Base-by-base conservation (phyloP, 2,329 filamentous ascomycete species). In the Colletotrichum magnum region DNA sequence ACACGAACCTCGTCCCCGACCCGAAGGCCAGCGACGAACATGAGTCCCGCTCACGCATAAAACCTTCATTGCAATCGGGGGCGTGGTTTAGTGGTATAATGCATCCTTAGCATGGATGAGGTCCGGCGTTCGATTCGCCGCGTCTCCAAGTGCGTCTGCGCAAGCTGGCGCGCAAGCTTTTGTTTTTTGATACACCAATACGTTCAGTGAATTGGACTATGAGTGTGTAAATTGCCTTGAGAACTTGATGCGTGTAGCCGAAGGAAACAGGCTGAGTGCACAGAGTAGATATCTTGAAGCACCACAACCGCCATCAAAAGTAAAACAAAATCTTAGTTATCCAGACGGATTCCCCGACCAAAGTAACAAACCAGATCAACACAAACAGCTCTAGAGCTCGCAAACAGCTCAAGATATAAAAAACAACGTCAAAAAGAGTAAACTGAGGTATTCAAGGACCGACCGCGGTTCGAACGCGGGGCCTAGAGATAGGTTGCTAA, bases 381-480 rank as follows among this genome's bases (percentile, higher is more conserved):
- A 10, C 9, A 36, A 6, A 36, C 10, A 10, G 32, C 32, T 10
- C 32, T 36, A 5, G 7, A 36, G 2, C 32, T 4, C 10, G 7
- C 10, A 10, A 36, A 36, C 32, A 36, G 10, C 3, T 36, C 7
- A 10, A 36, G 9, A 36, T 36, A 36, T 2, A 4, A 9, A 36
- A 10, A 36, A 36, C 32, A 48, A 47, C 2, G 6, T 4, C 4
- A 58, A 64, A 50, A 64, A 2, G 1, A 1, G 13, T 12, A 0
- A 1, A 2, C 21, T 0, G 0, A 4, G 2, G 1, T 13, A 15
- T 41, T n/a, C 53, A 54, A 68, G 66, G 62, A 69, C 66, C 66
- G 62, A 69, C 66, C 66, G 66, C 66, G 66, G 15, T 69, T 69
- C 66, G 66, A 69, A 69, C 66, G 66, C 66, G 66, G 66, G 66